Evolutionary conservation across 176 grass and related monocot genomes (phyloP), one percentile per base, ranked within the genome.

Genomic region (sorghum (Sorghum bicolor)): DNA sequence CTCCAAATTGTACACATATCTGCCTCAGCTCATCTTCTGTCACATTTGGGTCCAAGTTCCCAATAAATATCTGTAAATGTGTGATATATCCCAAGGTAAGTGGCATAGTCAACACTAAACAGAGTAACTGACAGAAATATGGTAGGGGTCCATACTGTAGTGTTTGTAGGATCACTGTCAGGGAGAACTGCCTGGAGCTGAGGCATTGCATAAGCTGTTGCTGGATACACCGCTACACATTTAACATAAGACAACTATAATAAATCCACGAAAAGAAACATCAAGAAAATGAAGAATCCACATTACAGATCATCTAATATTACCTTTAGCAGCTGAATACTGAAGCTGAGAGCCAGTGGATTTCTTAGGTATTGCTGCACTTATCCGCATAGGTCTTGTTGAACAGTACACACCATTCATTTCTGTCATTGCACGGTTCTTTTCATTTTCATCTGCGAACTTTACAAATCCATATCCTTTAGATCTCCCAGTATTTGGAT

Each of bases 391-490:
- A 67, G 93, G 92, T 80, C 96, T 90, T 76, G 93, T 94, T 74
- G 96, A 99, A 80, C 96, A 99, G 90, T 92, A 99, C 30, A 92
- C 73, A 36, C 96, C 96, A 83, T 99, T 96, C 96, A 99, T 99
- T 87, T 99, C 93, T 77, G 89, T 75, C 96, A 99, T 99, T 78
- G 96, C 96, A 82, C 93, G 96, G 70, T 93, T 99, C 86, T 92
- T 99, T 86, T 99, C 96, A 67, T 80, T 88, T 87, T 99, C 93
- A 89, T 99, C 96, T 77, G 81, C 93, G 25, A 99, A 99, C 85
- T 99, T 99, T 60, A 99, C 96, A 90, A 99, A 99, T 31, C 96
- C 96, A 89, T 99, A 99, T 66, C 96, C 96, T 90, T 99, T 99
- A 61, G 96, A 94, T 79, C 96, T 91, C 45, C 93, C 96, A 47